phyloP scores from a whole-genome alignment of 164 flowering plant genomes.

The Macadamia tetraphylla region DNA sequence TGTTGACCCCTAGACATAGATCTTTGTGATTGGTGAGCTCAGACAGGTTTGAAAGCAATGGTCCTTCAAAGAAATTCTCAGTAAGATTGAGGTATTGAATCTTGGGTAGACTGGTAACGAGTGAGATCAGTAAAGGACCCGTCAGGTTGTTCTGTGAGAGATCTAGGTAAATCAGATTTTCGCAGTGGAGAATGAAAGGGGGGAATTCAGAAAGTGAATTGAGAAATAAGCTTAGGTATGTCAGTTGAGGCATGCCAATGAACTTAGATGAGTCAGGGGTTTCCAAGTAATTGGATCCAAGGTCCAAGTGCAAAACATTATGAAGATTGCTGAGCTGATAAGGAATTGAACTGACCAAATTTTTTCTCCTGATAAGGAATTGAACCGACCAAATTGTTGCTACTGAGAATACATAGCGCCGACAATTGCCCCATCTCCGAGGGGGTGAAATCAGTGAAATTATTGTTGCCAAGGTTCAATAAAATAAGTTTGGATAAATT shows the following conservation, averaged over 20 bases:
- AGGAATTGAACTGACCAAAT: not conserved
- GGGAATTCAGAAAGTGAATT: slow-evolving; percentile 31
- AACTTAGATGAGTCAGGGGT: slow-evolving; percentile 23
- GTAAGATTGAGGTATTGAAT: slow-evolving; percentile 29
- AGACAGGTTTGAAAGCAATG: slow-evolving; percentile 17
- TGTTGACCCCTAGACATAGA: slow-evolving; percentile 19
- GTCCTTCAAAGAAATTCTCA: slow-evolving; percentile 27
- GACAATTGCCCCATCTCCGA: not conserved
- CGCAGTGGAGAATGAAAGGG: slow-evolving; percentile 25
- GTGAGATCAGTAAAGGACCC: slow-evolving; percentile 22
- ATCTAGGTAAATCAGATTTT: slow-evolving; percentile 31
- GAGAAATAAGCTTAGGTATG: slow-evolving; percentile 20
- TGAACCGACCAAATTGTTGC: not conserved
- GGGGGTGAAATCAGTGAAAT: not conserved
- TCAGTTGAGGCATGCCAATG: slow-evolving; percentile 26
- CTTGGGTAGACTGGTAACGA: slow-evolving; percentile 15
- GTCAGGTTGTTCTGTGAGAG: slow-evolving; percentile 27
- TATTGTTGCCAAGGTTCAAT: slow-evolving; percentile 1
- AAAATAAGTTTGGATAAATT: slow-evolving; percentile 10
- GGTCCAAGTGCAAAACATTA: slow-evolving; percentile 26
- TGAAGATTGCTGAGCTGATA: slow-evolving; percentile 34
- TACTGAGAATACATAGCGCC: not conserved
- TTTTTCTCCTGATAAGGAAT: slow-evolving; percentile 21
- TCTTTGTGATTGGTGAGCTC: slow-evolving; percentile 21
- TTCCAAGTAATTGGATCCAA: slow-evolving; percentile 29